Base-by-base conservation (phyloP, 139 green algal genomes). In the Chlorella sp. region DNA sequence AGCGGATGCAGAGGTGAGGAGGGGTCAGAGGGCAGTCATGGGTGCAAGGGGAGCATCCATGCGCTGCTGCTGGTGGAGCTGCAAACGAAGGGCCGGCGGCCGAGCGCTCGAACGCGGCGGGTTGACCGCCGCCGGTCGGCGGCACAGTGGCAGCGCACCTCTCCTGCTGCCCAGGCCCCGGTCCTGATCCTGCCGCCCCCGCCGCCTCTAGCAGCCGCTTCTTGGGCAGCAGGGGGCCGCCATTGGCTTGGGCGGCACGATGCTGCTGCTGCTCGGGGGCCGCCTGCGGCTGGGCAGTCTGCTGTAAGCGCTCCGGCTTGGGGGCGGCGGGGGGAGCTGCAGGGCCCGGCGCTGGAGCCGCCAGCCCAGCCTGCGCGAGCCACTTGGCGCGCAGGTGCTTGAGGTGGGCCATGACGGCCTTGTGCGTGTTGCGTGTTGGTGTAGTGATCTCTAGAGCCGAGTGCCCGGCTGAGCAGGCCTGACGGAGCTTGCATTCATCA, bases 371-470 rank as follows among this genome's bases (percentile, higher is more conserved):
- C 11, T 43, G 40, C 13, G 77, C 77, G 20, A 83, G 46, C 77
- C 77, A 83, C 28, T 74, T 83, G 24, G 56, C 36, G 40, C 77
- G 58, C 11, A 83, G 40, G 9, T 64, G 60, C 32, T 83, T 83
- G 3, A 83, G 44, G 60, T 83, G 77, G 30, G 77, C 77, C 77
- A 83, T 83, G 46, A 60, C 24, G 13, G 4, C 51, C 13, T 24
- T 24, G 9, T n/a, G n/a, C n/a, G n/a, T n/a, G n/a, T n/a, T n/a
- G n/a, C n/a, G n/a, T n/a, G n/a, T n/a, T n/a, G n/a, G n/a, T n/a
- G n/a, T n/a, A n/a, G n/a, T n/a, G n/a, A n/a, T n/a, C n/a, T n/a
- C n/a, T n/a, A n/a, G n/a, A n/a, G n/a, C n/a, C n/a, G n/a, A n/a
- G n/a, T n/a, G n/a, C n/a, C n/a, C n/a, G n/a, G n/a, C n/a, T n/a